Evolutionary conservation across 805 yeast genomes (phyloP).

Genomic region (Wickerhamomyces bovis): DNA sequence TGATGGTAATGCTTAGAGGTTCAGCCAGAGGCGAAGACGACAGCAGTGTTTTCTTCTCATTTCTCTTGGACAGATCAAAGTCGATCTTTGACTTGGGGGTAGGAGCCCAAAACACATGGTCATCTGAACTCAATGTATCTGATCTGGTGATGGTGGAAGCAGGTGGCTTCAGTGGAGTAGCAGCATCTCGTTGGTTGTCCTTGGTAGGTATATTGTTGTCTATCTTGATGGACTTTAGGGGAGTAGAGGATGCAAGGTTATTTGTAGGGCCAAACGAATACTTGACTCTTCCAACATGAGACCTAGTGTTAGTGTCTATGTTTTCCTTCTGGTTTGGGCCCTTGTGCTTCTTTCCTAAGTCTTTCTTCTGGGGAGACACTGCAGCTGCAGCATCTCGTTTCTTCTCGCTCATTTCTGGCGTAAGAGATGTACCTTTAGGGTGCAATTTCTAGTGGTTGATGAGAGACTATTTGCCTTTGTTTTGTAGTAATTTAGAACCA

Average conservation of each 20-base stretch:
- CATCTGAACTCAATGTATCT: conserved; percentile 20
- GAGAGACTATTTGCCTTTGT: background rate
- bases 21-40: conserved; percentile 22
- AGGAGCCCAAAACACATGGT: conserved; percentile 24
- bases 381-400: background rate
- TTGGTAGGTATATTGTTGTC: conserved; percentile 5
- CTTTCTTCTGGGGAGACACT: background rate
- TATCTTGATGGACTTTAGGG: conserved; percentile 4
- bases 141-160: background rate
- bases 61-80: conserved; percentile 2
- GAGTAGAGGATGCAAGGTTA: conserved; percentile 5
- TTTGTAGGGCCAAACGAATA: conserved; percentile 10
- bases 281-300: conserved; percentile 2
- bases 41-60: conserved; percentile 7
- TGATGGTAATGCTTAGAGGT: conserved; percentile 8
- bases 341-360: background rate
- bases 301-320: background rate
- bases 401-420: conserved; percentile 1
- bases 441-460: background rate
- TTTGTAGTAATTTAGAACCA: background rate
- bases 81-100: conserved; percentile 16
- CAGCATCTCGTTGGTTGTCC: background rate
- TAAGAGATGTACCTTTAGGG: background rate
- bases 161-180: background rate
- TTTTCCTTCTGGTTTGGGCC: background rate